A percentile compares a stretch with the other conserved stretches of the same genome.
phyloP scores from a whole-genome alignment of 2,329 filamentous ascomycete species.

The Cladosporium halotolerans region DNA sequence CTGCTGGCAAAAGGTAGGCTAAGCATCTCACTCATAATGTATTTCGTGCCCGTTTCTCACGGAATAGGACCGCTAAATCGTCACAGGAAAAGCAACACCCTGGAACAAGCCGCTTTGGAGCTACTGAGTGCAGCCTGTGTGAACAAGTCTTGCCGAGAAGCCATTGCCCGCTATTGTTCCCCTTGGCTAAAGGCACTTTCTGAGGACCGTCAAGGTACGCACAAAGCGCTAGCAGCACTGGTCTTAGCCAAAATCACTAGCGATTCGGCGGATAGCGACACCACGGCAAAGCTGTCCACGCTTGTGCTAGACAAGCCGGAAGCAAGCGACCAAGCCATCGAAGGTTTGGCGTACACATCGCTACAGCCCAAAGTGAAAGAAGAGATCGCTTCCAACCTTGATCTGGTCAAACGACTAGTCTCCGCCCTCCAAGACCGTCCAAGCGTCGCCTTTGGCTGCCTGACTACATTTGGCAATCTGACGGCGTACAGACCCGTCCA shows the following conservation, averaged over 20 bases:
- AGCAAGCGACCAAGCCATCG: conserved; percentile 62
- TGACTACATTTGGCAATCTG: conserved; percentile 81
- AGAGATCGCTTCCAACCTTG: conserved; percentile 60
- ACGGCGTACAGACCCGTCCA: conserved; percentile 71
- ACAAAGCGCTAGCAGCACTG: conserved; percentile 39
- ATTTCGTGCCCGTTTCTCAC: not conserved
- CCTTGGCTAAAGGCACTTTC: conserved; percentile 84
- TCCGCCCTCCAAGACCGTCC: conserved; percentile 49
- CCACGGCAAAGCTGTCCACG: conserved; percentile 25
- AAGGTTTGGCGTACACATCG: conserved; percentile 88
- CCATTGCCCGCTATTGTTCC: conserved; percentile 75
- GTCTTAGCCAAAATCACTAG: conserved; percentile 50
- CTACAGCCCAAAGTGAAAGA: conserved; percentile 82
- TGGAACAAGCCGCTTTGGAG: conserved; percentile 81
- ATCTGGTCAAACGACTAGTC: conserved; percentile 65
- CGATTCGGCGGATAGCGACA: conserved; percentile 20
- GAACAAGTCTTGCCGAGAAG: conserved; percentile 72
- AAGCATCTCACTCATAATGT: not conserved
- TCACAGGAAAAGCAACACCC: conserved; percentile 63
- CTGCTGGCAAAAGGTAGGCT: conserved; percentile 23
- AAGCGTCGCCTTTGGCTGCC: conserved; percentile 63
- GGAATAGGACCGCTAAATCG: not conserved
- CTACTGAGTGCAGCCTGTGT: conserved; percentile 90
- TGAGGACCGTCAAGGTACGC: conserved; percentile 31
- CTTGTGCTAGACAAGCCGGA: conserved; percentile 29